Evolutionary conservation across 257 asterid species (phyloP).

Genomic region (Scutellaria galericulata): DNA sequence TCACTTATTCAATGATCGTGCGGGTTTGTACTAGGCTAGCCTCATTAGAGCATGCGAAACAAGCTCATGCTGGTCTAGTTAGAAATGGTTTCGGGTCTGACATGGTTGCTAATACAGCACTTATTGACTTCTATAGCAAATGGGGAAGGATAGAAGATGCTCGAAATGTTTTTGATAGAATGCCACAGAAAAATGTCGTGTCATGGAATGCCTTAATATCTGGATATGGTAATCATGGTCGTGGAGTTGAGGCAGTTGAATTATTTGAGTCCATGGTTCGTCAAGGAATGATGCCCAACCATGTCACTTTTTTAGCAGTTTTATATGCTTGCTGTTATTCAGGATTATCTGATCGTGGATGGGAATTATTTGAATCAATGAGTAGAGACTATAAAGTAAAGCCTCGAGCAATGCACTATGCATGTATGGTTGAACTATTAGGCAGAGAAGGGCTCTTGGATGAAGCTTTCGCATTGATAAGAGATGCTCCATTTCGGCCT

Average conservation of each 20-base stretch:
- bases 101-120: constrained; percentile 75
- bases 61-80: constrained; percentile 88
- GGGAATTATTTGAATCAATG: constrained; percentile 83
- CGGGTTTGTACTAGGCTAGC: constrained; percentile 82
- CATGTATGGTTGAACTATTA: constrained; percentile 80
- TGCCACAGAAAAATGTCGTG: constrained; percentile 69
- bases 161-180: constrained; percentile 64
- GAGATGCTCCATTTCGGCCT: constrained; percentile 69
- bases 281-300: constrained; percentile 73
- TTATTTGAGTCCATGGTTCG: constrained; percentile 70
- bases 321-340: constrained; percentile 82
- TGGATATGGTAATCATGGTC: constrained; percentile 81
- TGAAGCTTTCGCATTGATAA: constrained; percentile 76
- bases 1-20: constrained; percentile 68
- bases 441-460: constrained; percentile 83
- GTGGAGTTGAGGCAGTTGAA: constrained; percentile 73
- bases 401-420: constrained; percentile 88
- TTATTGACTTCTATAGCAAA: constrained; percentile 85
- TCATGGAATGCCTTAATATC: constrained; percentile 88
- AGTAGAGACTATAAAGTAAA: constrained; percentile 62
- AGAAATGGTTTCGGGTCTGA: constrained; percentile 77
- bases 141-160: constrained; percentile 96
- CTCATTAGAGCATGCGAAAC: constrained; percentile 80
- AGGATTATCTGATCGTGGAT: constrained; percentile 69
- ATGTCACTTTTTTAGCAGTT: constrained; percentile 82